phyloP scores from a whole-genome alignment of 129 eudicot species.

The Deinandra increscens region DNA sequence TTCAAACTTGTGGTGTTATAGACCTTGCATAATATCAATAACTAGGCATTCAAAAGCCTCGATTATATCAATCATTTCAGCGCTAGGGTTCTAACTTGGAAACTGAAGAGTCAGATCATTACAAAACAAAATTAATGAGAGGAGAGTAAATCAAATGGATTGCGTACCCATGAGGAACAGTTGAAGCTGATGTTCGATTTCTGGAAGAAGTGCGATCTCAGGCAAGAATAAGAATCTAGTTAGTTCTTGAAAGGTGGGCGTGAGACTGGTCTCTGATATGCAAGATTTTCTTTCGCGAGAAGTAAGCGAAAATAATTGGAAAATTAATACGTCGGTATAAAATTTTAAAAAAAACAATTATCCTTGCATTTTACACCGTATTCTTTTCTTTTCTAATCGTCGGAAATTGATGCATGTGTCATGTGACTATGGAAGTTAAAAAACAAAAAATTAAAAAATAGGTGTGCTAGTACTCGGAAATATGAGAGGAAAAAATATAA shows the following conservation, averaged over 20 bases:
- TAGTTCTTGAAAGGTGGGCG: constrained; percentile 36
- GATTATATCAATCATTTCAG: constrained; percentile 14
- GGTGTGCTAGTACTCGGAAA: background rate
- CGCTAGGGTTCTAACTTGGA: constrained; percentile 28
- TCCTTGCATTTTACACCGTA: no score
- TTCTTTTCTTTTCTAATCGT: background rate
- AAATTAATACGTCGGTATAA: constrained; percentile 24
- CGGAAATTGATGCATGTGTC: background rate
- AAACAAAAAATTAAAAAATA: no score
- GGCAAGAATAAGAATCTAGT: constrained; percentile 14
- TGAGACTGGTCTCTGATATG: constrained; percentile 19
- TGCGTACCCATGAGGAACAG: constrained; percentile 25
- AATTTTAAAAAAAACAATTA: background rate
- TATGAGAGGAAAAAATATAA: no score
- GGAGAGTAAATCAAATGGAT: background rate
- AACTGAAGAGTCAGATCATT: background rate
- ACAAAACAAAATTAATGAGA: background rate
- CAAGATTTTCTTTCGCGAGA: constrained; percentile 23
- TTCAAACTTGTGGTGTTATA: background rate
- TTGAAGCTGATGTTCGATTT: constrained; percentile 22
- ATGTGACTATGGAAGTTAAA: background rate
- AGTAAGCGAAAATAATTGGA: constrained; percentile 18
- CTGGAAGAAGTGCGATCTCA: constrained; percentile 29
- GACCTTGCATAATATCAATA: background rate
- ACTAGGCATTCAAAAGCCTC: background rate